Percentiles rank a stretch among this genome's conserved stretches.
These are phyloP conservation scores for Hevea brasiliensis DNA, from an alignment of 345 rosid species.

Conservation along the genomic window DNA sequence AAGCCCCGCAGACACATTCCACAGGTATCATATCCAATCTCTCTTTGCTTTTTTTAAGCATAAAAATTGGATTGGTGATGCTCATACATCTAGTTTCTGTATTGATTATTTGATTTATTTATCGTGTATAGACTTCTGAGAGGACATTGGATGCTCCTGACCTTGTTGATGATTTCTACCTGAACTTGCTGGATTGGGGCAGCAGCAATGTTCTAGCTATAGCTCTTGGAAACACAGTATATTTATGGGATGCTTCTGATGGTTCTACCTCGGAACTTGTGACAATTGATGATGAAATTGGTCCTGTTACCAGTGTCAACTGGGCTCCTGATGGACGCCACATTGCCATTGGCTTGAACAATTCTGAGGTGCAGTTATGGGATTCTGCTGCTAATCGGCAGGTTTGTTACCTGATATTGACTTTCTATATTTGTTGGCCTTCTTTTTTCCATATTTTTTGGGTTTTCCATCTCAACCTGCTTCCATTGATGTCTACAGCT, in stretches of 20 bases:
- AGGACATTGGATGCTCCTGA: constrained; percentile 22
- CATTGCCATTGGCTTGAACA: constrained; percentile 50
- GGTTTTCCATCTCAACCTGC: not conserved
- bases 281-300: constrained; percentile 42
- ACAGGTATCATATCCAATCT: not conserved
- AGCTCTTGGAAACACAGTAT: constrained; percentile 48
- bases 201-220: constrained; percentile 40
- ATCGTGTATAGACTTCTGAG: constrained; percentile 7
- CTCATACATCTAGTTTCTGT: not conserved
- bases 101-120: not conserved
- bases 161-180: constrained; percentile 7
- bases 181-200: constrained; percentile 39
- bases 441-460: not conserved
- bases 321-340: constrained; percentile 50
- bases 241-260: constrained; percentile 53
- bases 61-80: not conserved
- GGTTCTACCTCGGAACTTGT: constrained; percentile 52
- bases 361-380: constrained; percentile 55
- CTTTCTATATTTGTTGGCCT: not conserved
- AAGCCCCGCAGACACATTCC: constrained; percentile 19
- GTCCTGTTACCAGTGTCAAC: constrained; percentile 52
- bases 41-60: not conserved
- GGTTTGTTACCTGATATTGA: constrained; percentile 7
- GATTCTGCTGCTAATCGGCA: constrained; percentile 39
- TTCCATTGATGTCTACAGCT: constrained; percentile 22